Evolutionary conservation across 805 yeast species (phyloP), one percentile per base, ranked within the genome.

Genomic region (Kregervanrija pseudodelftensis): DNA sequence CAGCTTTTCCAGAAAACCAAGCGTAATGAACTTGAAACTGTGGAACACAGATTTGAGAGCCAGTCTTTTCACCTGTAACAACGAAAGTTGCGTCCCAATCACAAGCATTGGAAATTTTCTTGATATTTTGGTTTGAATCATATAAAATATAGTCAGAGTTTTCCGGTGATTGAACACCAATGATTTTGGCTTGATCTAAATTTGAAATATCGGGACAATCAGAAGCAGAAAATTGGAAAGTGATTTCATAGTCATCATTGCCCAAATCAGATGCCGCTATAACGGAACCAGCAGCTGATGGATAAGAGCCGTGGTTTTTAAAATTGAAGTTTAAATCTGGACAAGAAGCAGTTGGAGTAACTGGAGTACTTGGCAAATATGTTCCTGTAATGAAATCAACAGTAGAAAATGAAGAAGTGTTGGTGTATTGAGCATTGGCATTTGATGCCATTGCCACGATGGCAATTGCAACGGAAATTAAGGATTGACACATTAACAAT

Each of bases 21-120:
- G 62, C 63, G 38, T 51, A 61, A 36, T 63, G 65, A 39, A 63
- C 54, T 49, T 59, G 62, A 52, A 61, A 61, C 12, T 50, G 32
- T 7, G 60, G 58, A 46, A 57, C 51, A 51, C 61, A 55, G 8
- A 46, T 42, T 16, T 39, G 31, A 17, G 49, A 49, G 13, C 48
- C 48, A 14, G 34, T 37, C 8, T 22, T 36, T 16, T 42, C 43
- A 41, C 58, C 64, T 13, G 53, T 49, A 11, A 61, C 56, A 33
- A 53, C 51, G 37, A 62, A 54, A 3, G 52, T 51, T 10, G 59
- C 57, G 5, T 56, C 50, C 59, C 58, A 63, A n/a, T 55, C 56
- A 14, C 58, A 50, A 10, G 65, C 56, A 41, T 50, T 43, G 16
- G 45, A 49, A 39, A 64, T 57, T 8, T 36, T 12, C 13, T 48